Evolutionary conservation across 441 rosid genomes (phyloP).

Genomic region (Hura crepitans): DNA sequence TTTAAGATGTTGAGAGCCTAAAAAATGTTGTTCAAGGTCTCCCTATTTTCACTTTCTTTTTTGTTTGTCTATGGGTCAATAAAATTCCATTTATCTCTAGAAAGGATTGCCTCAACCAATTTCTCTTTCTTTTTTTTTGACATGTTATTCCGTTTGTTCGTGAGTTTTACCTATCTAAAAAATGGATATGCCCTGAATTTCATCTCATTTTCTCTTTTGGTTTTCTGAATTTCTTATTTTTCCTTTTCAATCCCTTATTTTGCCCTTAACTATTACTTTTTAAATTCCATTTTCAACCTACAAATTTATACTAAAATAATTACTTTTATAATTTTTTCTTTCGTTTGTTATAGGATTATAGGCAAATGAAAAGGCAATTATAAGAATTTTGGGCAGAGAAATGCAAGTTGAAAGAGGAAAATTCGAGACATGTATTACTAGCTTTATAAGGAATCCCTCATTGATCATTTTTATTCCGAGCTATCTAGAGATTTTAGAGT

Average conservation of each 20-base stretch:
- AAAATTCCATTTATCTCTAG: no score
- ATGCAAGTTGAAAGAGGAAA: constrained; percentile 58
- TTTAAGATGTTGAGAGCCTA: constrained; percentile 56
- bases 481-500: constrained; percentile 75
- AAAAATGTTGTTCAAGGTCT: constrained; percentile 63
- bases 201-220: not conserved
- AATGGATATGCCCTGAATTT: no score
- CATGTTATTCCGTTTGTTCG: not conserved
- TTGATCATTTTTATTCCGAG: constrained; percentile 53
- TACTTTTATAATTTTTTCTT: not conserved
- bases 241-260: not conserved
- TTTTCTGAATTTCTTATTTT: constrained; percentile 6
- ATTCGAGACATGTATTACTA: constrained; percentile 58
- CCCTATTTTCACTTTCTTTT: constrained; percentile 2
- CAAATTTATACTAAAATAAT: no score
- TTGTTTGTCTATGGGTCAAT: not conserved
- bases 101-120: not conserved
- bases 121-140: not conserved
- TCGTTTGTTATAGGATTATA: constrained; percentile 49
- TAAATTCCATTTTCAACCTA: no score
- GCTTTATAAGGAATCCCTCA: constrained; percentile 54
- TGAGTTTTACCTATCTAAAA: no score
- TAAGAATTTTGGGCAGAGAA: constrained; percentile 60
- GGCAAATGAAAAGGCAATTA: constrained; percentile 64
- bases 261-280: no score